Evolutionary conservation across 495 filamentous ascomycete species (phyloP), one percentile per base, ranked within the genome.

Genomic region (Penicillium tannophilum): DNA sequence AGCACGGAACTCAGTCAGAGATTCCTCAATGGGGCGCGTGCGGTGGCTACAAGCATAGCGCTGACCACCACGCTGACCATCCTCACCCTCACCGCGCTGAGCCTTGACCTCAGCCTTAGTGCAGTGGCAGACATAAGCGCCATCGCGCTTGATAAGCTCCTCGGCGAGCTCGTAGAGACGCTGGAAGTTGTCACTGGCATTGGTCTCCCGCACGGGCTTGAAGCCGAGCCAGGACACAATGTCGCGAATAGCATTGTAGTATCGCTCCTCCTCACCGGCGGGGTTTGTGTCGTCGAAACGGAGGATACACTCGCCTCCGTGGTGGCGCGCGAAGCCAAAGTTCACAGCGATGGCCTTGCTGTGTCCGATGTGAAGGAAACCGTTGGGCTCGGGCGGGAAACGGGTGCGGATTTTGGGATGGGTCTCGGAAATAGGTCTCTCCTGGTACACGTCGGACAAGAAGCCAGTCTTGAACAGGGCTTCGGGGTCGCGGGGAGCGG

Each of bases 271-370:
- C 71, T 95, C 91, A 7, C 84, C 87, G 58, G 90, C 88, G 1
- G 91, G 91, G 69, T 95, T 95, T 11, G 90, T 93, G 62, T 95
- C 91, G 70, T 92, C 89, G 66, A 87, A 90, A 54, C 87, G 75
- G 59, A 86, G 71, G 33, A 84, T 83, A 72, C 84, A 89, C 55
- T 89, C 77, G 53, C 95, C 95, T 12, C 88, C 88, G 71, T 96
- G 88, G 66, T 88, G 86, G 63, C 84, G 86, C 11, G 94, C 94
- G 74, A 97, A 97, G 0, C 94, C 95, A 70, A 98, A 98, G 75
- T 98, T 98, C 65, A 98, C 84, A 0, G 91, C 86, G 73, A 98
- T 97, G n/a, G 94, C 94, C 77, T 98, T 98, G 62, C 86, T 87
- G 70, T 98, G 94, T 19, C 93, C 93, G 67, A 97, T 90, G 66